These are phyloP conservation scores for Clarireedia homoeocarpa DNA, from an alignment of 2,329 filamentous ascomycete species.

Conservation along the genomic window DNA sequence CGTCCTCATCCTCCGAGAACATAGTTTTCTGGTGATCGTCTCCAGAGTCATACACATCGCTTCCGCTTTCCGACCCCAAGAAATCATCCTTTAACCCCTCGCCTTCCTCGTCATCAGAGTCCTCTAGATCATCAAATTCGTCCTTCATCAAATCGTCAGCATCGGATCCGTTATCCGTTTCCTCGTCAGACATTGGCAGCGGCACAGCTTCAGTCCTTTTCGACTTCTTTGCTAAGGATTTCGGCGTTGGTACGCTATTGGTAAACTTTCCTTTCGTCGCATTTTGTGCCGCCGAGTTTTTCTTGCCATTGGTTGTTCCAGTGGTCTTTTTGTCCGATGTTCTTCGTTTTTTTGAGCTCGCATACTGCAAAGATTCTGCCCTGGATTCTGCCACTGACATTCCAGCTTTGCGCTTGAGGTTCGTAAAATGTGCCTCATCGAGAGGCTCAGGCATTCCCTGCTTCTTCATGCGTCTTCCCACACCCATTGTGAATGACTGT, in stretches of 20 bases:
- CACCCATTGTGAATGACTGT: constrained; percentile 59
- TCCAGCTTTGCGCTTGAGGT: constrained; percentile 76
- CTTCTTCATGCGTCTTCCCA: constrained; percentile 89
- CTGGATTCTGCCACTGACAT: constrained; percentile 53
- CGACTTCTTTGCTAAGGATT: constrained; percentile 30
- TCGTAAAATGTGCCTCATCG: constrained; percentile 71
- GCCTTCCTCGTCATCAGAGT: constrained; percentile 28
- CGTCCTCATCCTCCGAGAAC: constrained; percentile 93
- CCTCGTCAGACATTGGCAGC: constrained; percentile 34
- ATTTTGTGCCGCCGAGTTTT: constrained; percentile 26
- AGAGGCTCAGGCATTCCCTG: constrained; percentile 80
- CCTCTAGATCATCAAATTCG: constrained; percentile 32
- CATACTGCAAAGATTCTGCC: constrained; percentile 36
- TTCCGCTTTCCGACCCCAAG: constrained; percentile 32
- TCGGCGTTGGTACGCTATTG: constrained; percentile 30
- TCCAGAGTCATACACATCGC: constrained; percentile 38
- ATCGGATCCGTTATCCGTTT: constrained; percentile 34
- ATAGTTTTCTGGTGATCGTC: constrained; percentile 58
- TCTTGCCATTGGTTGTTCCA: constrained; percentile 17
- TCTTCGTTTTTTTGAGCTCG: constrained; percentile 54
- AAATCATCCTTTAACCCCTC: constrained; percentile 48
- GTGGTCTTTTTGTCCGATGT: constrained; percentile 32
- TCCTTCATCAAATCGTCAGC: constrained; percentile 40
- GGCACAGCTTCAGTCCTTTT: constrained; percentile 35
- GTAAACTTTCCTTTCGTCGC: constrained; percentile 29